Evolutionary conservation across 371 early-diverging fungal species (phyloP), one percentile per base, ranked within the genome.

Genomic region (Blastocladiella emersonii): DNA sequence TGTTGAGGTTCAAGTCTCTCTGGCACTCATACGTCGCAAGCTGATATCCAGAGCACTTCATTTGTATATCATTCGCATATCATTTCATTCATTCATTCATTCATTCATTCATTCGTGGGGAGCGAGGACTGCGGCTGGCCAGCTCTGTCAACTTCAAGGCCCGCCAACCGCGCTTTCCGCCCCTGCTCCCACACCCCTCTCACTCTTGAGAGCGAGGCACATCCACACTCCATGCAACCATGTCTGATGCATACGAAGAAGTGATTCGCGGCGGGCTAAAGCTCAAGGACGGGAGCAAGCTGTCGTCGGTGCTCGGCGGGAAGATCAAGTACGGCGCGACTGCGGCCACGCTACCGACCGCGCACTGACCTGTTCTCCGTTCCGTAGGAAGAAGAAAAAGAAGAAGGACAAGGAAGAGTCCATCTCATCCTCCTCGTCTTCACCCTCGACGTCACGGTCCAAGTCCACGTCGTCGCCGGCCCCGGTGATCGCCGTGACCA

Each of bases 211-310:
- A n/a, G n/a, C n/a, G n/a, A n/a, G n/a, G n/a, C n/a, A n/a, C n/a
- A n/a, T n/a, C n/a, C n/a, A n/a, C n/a, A n/a, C n/a, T n/a, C n/a
- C n/a, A n/a, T n/a, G 39, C 39, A 5, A 39, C 57, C 13, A 59
- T 59, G 59, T 27, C 41, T 12, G n/a, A 23, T 39, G 30, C 12
- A 8, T 59, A 69, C 59, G 61, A 67, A 32, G 69, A 64, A 57
- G 67, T 67, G 15, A 66, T 64, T 12, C 57, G 41, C 12, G 67
- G 69, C n/a, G 57, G 64, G n/a, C 60, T 69, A 23, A 69, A 69
- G 45, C 64, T 69, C 53, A 67, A 67, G 25, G 53, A 35, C 25
- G 61, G 60, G 17, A 23, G 23, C 19, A 44, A 48, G 25, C 45
- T 65, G 34, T 55, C 62, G 36, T 65, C 57, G 35, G 64, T 61